Percentiles rank a stretch among this genome's conserved stretches.
Conservation (phyloP, 306 rosid genomes). For the Bauhinia variegata region DNA sequence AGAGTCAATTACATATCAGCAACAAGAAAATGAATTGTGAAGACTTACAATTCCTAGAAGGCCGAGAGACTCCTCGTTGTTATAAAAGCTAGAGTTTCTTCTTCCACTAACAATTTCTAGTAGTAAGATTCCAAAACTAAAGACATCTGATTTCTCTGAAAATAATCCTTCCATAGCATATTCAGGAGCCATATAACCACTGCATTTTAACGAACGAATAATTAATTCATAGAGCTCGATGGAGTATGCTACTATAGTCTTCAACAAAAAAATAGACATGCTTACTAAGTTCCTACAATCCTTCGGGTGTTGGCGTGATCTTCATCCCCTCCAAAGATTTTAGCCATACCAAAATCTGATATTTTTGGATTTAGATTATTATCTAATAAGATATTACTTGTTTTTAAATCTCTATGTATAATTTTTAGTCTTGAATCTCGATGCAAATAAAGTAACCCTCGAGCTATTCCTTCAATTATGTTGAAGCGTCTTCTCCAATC, state of each 20-base stretch:
- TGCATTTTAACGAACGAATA: neutral
- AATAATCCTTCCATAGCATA: constrained; percentile 35
- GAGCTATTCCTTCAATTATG: constrained; percentile 34
- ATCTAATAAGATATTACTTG: constrained; percentile 37
- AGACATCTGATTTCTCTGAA: constrained; percentile 36
- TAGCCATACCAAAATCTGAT: constrained; percentile 36
- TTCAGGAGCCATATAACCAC: constrained; percentile 36
- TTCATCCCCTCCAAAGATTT: constrained; percentile 13
- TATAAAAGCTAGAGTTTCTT: constrained; percentile 26
- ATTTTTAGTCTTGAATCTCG: constrained; percentile 33
- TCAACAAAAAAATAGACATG: neutral
- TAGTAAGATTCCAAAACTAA: constrained; percentile 35
- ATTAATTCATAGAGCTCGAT: too few species aligned
- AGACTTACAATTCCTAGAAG: constrained; percentile 36
- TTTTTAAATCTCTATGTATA: constrained; percentile 32
- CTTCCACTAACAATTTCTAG: constrained; percentile 37
- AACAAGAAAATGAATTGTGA: neutral
- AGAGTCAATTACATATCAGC: neutral
- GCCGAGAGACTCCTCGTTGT: constrained; percentile 1
- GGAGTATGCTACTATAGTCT: neutral
- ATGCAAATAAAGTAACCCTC: constrained; percentile 35
- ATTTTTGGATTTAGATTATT: constrained; percentile 34
- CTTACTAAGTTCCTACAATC: constrained; percentile 26
- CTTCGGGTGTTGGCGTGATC: constrained; percentile 21
- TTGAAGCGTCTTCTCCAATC: constrained; percentile 28